A percentile compares a stretch with the other conserved stretches of the same genome.
phyloP scores from a whole-genome alignment of 2,329 filamentous ascomycete genomes.

The Gnomoniopsis smithogilvyi region DNA sequence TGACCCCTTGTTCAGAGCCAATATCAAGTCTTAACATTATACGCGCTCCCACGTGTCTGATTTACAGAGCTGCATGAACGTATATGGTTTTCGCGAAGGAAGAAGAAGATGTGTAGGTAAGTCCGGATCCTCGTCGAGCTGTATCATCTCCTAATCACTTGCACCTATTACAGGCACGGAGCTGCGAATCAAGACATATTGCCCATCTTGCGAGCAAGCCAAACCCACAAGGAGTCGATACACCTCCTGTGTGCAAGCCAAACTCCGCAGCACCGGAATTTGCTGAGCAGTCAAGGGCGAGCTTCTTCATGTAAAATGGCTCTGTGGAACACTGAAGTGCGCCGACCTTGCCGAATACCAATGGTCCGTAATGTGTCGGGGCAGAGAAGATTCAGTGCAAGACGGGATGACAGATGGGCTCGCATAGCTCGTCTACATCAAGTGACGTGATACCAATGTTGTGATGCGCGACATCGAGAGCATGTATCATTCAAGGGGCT shows the following conservation, averaged over 20 bases:
- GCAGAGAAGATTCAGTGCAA: background rate
- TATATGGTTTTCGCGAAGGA: too few species aligned
- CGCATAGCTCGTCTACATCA: background rate
- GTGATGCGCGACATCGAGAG: background rate
- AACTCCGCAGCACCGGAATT: background rate
- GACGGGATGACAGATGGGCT: background rate
- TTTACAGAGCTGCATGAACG: too few species aligned
- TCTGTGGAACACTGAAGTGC: background rate
- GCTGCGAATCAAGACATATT: background rate
- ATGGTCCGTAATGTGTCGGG: background rate
- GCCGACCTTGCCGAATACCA: background rate
- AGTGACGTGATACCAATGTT: too few species aligned
- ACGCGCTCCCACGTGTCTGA: too few species aligned
- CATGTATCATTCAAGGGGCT: background rate
- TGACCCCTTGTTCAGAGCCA: too few species aligned
- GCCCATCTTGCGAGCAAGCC: background rate
- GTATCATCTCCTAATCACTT: background rate
- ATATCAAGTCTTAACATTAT: too few species aligned
- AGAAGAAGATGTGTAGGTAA: constrained; percentile 2
- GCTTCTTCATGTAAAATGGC: background rate
- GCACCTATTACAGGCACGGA: background rate
- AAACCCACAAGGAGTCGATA: background rate
- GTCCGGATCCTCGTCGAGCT: background rate
- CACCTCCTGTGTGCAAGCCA: background rate
- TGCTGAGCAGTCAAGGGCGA: background rate